These are phyloP conservation scores for Galeopsis tetrahit DNA, from an alignment of 257 asterid species.

Conservation along the genomic window DNA sequence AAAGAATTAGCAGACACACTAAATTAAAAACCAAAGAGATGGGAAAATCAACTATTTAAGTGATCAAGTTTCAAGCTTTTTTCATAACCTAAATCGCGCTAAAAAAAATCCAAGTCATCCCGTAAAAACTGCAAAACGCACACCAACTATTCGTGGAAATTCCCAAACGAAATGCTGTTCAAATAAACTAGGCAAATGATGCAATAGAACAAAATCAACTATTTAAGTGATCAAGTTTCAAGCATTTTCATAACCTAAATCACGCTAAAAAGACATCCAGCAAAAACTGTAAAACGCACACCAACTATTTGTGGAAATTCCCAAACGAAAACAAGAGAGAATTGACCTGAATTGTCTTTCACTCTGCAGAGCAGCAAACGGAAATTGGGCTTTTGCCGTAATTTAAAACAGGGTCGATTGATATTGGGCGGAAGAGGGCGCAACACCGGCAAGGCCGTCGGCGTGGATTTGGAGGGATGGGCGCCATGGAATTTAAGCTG, in stretches of 20 bases:
- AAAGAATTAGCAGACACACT: background rate
- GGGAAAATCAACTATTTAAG: background rate
- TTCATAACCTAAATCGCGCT: too few species aligned
- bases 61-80: background rate
- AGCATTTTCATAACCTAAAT: background rate
- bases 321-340: constrained; percentile 33
- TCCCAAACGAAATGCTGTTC: constrained; percentile 23
- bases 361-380: constrained; percentile 40
- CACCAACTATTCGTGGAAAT: constrained; percentile 40
- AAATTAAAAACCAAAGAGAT: background rate
- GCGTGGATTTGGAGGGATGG: constrained; percentile 31
- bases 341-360: constrained; percentile 49
- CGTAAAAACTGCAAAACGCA: constrained; percentile 2
- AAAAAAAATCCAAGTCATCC: background rate
- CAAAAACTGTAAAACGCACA: constrained; percentile 21
- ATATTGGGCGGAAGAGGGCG: constrained; percentile 27
- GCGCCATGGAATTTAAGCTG: constrained; percentile 36
- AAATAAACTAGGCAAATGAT: constrained; percentile 7
- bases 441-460: constrained; percentile 31
- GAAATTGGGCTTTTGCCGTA: constrained; percentile 30
- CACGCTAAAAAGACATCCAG: background rate
- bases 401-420: constrained; percentile 26
- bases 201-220: background rate
- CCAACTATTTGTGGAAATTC: constrained; percentile 38
- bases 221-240: background rate